Evolutionary conservation across 768 basidiomycete species (phyloP).

Genomic region (Agaricus bisporus): DNA sequence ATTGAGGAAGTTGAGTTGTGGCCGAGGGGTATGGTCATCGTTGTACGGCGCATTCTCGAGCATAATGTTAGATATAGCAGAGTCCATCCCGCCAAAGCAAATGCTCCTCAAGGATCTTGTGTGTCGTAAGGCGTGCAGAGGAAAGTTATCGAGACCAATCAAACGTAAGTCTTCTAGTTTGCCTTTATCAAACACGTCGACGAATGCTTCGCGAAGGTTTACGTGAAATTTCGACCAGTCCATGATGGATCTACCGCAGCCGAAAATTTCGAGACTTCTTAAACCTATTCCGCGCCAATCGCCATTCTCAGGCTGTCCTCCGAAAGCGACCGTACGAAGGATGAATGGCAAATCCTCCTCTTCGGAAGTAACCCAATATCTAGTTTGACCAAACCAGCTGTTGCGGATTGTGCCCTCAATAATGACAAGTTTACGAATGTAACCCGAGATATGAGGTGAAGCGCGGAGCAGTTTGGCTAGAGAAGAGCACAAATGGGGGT

Average conservation of each 20-base stretch:
- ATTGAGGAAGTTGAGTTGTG: constrained; percentile 3
- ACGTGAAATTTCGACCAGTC: not conserved
- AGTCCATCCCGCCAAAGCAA: constrained; percentile 7
- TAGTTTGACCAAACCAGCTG: constrained; percentile 5
- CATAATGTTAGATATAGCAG: not conserved
- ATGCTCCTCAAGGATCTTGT: not conserved
- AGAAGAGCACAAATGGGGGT: constrained; percentile 3
- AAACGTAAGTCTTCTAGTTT: constrained; percentile 5
- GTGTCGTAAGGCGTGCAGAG: not conserved
- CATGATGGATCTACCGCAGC: constrained; percentile 6
- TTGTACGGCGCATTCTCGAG: not conserved
- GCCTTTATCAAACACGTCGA: not conserved
- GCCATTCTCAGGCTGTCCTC: not conserved
- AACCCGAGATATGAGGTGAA: constrained; percentile 3
- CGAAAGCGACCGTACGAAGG: constrained; percentile 4
- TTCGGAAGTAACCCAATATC: constrained; percentile 7
- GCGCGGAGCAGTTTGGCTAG: not conserved
- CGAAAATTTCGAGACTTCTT: constrained; percentile 2
- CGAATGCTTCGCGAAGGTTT: constrained; percentile 1
- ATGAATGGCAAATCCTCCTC: constrained; percentile 8
- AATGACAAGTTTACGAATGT: constrained; percentile 4
- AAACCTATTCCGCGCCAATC: not conserved
- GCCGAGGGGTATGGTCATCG: not conserved
- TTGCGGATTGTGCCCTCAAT: constrained; percentile 7
- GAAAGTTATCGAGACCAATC: constrained; percentile 6